Evolutionary conservation across 306 rosid species (phyloP), one percentile per base, ranked within the genome.

Genomic region (Cicer pinnatifidum): DNA sequence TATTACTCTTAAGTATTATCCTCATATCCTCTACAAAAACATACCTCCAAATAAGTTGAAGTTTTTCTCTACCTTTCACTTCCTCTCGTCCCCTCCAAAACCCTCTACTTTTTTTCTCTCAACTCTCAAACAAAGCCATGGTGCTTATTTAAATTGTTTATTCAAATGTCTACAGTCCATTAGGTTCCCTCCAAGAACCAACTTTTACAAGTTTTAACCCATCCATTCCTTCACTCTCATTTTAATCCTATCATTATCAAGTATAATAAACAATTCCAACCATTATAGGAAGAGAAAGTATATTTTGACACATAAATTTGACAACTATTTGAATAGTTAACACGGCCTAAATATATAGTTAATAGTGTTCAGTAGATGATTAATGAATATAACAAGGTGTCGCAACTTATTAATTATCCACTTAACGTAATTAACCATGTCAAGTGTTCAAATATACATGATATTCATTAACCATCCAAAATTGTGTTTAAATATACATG

Each of bases 141-240:
- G 10, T 7, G 11, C 9, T 37, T 60, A 35, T 60, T 35, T 3
- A 37, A 60, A 61, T 3, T 37, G 44, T 61, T 61, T n/a, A 13
- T 15, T 37, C 38, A 56, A 13, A 57, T 4, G 7, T 20, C 40
- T 8, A 7, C 40, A 57, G 0, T 59, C 54, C 72, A 72, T 72
- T 53, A 66, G 53, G 19, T 58, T 71, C 72, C 60, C 51, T 40
- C 15, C 16, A 53, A 3, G 59, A 23, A 53, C 59, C 62, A 38
- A 59, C 33, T 43, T 20, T 67, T 41, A 33, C 43, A 20, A 50
- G 50, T 45, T 45, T 53, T 56, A 53, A 54, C 64, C 54, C 19
- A 48, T 28, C 56, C 69, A 65, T 50, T 43, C 48, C 19, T 39
- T 72, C 8, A 40, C 45, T 51, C 52, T 16, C 61, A 38, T 59